Percentiles rank a stretch among this genome's conserved stretches.
Conservation (phyloP, 176 grass and related monocot species). For the Avena sativa region DNA sequence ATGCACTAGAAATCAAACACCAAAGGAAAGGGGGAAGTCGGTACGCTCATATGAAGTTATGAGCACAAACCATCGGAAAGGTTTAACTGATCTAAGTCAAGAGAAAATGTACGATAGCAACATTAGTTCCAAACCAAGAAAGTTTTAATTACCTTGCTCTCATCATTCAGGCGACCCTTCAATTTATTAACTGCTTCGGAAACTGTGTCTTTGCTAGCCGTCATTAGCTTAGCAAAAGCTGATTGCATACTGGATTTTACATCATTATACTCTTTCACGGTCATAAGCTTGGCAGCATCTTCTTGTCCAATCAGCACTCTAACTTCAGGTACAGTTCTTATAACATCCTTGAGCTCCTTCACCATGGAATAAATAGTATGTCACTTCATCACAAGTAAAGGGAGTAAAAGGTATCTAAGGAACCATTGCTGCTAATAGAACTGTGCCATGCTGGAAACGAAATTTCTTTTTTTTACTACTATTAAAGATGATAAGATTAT, state of each 20-base stretch:
- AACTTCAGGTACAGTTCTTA: slow-evolving; percentile 74
- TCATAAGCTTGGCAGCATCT: slow-evolving; percentile 59
- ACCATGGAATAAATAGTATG: slow-evolving; percentile 15
- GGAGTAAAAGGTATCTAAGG: neutral
- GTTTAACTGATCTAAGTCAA: neutral
- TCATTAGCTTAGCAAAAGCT: slow-evolving; percentile 82
- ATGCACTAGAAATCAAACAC: too few relatives aligned
- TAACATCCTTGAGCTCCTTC: slow-evolving; percentile 78
- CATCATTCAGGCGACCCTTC: slow-evolving; percentile 55
- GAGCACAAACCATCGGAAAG: neutral
- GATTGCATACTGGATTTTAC: slow-evolving; percentile 60
- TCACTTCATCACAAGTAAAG: slow-evolving; percentile 22
- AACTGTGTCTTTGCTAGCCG: slow-evolving; percentile 59
- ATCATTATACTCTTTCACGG: slow-evolving; percentile 40
- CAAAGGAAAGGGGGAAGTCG: too few relatives aligned
- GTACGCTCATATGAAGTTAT: neutral
- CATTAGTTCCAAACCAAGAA: neutral
- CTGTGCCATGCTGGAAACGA: too few relatives aligned
- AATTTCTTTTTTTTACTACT: too few relatives aligned
- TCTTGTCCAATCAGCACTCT: slow-evolving; percentile 58
- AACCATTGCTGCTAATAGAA: too few relatives aligned
- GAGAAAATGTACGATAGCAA: slow-evolving; percentile 20
- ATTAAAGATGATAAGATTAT: too few relatives aligned
- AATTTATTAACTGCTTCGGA: slow-evolving; percentile 63
- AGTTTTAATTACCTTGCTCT: slow-evolving; percentile 65